These are phyloP conservation scores for Canariomyces notabilis DNA, from an alignment of 2,329 filamentous ascomycete species.

Conservation along the genomic window DNA sequence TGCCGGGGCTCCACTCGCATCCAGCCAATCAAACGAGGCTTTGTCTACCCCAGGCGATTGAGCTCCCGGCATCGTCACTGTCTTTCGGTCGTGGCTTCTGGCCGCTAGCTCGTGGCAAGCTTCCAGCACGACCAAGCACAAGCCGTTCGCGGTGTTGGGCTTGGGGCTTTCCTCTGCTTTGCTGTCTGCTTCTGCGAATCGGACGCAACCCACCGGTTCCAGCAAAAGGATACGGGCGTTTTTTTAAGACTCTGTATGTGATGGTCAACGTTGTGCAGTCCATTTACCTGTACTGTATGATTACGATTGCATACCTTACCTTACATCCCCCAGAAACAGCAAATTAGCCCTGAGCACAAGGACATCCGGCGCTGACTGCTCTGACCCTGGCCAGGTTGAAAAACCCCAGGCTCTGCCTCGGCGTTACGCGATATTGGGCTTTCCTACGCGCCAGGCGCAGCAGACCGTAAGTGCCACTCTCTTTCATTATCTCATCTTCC, in stretches of 20 bases:
- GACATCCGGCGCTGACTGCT: neutral
- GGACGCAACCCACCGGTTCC: neutral
- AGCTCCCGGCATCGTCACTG: conserved; percentile 23
- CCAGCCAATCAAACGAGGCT: conserved; percentile 22
- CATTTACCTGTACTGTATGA: too few species aligned
- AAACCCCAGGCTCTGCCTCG: conserved; percentile 7
- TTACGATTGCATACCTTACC: too few species aligned
- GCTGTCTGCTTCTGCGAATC: conserved; percentile 11
- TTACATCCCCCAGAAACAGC: neutral
- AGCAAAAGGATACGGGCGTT: neutral
- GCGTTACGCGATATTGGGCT: conserved; percentile 9
- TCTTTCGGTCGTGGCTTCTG: conserved; percentile 10
- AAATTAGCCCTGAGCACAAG: conserved; percentile 4
- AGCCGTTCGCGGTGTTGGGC: conserved; percentile 11
- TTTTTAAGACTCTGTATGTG: too few species aligned
- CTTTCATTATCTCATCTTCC: conserved; percentile 11
- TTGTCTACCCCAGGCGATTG: conserved; percentile 18
- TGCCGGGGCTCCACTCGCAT: conserved; percentile 19
- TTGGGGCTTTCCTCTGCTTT: conserved; percentile 1
- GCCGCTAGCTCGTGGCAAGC: conserved; percentile 13
- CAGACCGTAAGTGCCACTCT: conserved; percentile 16
- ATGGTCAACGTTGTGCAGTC: too few species aligned
- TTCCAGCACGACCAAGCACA: conserved; percentile 1
- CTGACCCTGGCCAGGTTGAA: neutral
- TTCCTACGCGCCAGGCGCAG: conserved; percentile 16